These are phyloP conservation scores for Periconia macrospinosa DNA, from an alignment of 2,329 filamentous ascomycete species.

Conservation along the genomic window DNA sequence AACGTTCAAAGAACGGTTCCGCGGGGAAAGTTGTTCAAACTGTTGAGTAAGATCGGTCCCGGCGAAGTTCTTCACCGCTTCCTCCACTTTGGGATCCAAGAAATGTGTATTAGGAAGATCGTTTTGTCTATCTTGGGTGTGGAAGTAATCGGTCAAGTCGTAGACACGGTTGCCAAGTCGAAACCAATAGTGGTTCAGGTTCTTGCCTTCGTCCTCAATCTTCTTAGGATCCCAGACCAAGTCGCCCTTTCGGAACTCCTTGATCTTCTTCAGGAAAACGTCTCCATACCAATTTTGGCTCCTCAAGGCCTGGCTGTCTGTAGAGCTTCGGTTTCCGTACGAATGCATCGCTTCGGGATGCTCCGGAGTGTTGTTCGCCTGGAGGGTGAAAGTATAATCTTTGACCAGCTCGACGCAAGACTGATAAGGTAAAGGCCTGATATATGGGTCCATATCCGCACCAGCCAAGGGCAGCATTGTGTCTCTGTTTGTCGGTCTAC, in stretches of 20 bases:
- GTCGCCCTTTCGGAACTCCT: slow-evolving; percentile 83
- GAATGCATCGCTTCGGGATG: slow-evolving; percentile 64
- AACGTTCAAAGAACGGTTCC: slow-evolving; percentile 66
- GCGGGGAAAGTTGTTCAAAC: slow-evolving; percentile 58
- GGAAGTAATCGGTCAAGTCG: slow-evolving; percentile 89
- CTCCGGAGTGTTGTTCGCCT: slow-evolving; percentile 65
- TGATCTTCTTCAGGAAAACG: slow-evolving; percentile 75
- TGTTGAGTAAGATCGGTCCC: slow-evolving; percentile 75
- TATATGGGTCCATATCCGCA: slow-evolving; percentile 79
- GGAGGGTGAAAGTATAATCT: slow-evolving; percentile 58
- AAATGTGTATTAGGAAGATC: slow-evolving; percentile 66
- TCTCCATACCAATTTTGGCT: slow-evolving; percentile 75
- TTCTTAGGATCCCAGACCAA: slow-evolving; percentile 69
- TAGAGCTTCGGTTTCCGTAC: slow-evolving; percentile 66
- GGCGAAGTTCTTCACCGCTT: slow-evolving; percentile 72
- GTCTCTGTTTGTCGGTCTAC: slow-evolving; percentile 58
- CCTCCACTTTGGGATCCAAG: slow-evolving; percentile 67
- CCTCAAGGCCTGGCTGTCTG: slow-evolving; percentile 57
- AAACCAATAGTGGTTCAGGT: slow-evolving; percentile 75
- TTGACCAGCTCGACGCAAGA: slow-evolving; percentile 75
- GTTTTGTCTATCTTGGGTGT: slow-evolving; percentile 67
- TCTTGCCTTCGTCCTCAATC: slow-evolving; percentile 66
- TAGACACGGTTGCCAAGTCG: slow-evolving; percentile 77
- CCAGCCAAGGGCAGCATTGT: slow-evolving; percentile 81
- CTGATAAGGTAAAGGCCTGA: slow-evolving; percentile 72